phyloP scores from a whole-genome alignment of 495 filamentous ascomycete species.

The Penicillium egyptiacum region DNA sequence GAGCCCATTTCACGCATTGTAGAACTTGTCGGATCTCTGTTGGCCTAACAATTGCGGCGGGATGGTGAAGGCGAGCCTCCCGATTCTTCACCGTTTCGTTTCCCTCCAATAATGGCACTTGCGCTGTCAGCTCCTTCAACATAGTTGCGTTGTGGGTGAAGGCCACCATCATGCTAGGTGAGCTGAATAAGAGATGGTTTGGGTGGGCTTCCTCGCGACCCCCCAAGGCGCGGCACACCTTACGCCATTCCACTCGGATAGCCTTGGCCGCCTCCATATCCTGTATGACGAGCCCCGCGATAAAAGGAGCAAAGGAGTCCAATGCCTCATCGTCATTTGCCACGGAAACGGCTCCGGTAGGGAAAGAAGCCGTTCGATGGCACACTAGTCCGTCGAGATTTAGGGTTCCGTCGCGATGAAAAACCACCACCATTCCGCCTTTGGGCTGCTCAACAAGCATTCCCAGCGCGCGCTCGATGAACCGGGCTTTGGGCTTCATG shows the following conservation, averaged over 20 bases:
- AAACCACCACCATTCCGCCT: conserved; percentile 53
- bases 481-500: conserved; percentile 51
- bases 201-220: conserved; percentile 41
- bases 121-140: conserved; percentile 48
- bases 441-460: conserved; percentile 50
- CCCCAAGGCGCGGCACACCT: conserved; percentile 52
- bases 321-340: conserved; percentile 48
- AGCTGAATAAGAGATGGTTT: conserved; percentile 51
- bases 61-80: conserved; percentile 48
- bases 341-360: conserved; percentile 49
- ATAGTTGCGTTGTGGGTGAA: conserved; percentile 52
- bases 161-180: conserved; percentile 52
- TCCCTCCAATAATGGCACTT: conserved; percentile 45
- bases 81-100: conserved; percentile 50
- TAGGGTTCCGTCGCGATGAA: conserved; percentile 52
- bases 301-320: conserved; percentile 55
- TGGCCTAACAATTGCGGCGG: conserved; percentile 49
- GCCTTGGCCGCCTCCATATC: conserved; percentile 37
- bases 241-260: conserved; percentile 48
- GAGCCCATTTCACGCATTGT: conserved; percentile 59
- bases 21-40: conserved; percentile 54
- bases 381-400: conserved; percentile 52
- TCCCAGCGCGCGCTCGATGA: conserved; percentile 50
- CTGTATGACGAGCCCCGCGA: conserved; percentile 48
- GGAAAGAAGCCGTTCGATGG: conserved; percentile 52